These are phyloP conservation scores for Saturnispora quitensis DNA, from an alignment of 805 yeast genomes.

Conservation along the genomic window DNA sequence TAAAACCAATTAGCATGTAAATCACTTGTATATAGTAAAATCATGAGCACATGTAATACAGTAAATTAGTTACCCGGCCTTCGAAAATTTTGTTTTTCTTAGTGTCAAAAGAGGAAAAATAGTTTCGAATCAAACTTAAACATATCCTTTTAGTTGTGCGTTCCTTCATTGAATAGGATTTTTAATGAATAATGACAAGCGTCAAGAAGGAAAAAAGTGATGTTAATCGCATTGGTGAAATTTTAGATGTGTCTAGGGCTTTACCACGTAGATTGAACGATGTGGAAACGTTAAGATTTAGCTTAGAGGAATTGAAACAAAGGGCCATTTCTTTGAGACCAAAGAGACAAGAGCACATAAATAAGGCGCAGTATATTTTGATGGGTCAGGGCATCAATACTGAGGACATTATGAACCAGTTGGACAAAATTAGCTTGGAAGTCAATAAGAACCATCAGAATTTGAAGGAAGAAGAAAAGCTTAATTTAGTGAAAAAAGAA, in stretches of 20 bases:
- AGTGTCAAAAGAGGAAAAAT: not conserved
- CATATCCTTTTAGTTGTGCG: not conserved
- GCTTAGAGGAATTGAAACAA: constrained; percentile 67
- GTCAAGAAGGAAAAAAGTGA: constrained; percentile 2
- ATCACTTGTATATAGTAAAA: not conserved
- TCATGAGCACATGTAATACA: not conserved
- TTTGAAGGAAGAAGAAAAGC: not conserved
- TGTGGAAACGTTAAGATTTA: constrained; percentile 72
- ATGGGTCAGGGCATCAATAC: constrained; percentile 86
- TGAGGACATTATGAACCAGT: constrained; percentile 65
- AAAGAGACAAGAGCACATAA: constrained; percentile 39
- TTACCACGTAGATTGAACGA: constrained; percentile 59
- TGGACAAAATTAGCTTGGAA: constrained; percentile 23
- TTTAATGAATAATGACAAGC: not conserved
- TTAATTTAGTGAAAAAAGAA: not conserved
- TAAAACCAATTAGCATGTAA: constrained; percentile 15
- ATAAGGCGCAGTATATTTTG: constrained; percentile 77
- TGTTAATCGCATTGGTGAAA: constrained; percentile 44
- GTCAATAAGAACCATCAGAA: not conserved
- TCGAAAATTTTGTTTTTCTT: not conserved
- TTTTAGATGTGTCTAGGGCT: constrained; percentile 67
- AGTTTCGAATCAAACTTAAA: not conserved
- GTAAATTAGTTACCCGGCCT: constrained; percentile 10
- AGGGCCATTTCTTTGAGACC: constrained; percentile 43
- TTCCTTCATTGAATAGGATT: not conserved